Conservation (phyloP, 169 alveolate genomes). For the Fabrea salina region DNA sequence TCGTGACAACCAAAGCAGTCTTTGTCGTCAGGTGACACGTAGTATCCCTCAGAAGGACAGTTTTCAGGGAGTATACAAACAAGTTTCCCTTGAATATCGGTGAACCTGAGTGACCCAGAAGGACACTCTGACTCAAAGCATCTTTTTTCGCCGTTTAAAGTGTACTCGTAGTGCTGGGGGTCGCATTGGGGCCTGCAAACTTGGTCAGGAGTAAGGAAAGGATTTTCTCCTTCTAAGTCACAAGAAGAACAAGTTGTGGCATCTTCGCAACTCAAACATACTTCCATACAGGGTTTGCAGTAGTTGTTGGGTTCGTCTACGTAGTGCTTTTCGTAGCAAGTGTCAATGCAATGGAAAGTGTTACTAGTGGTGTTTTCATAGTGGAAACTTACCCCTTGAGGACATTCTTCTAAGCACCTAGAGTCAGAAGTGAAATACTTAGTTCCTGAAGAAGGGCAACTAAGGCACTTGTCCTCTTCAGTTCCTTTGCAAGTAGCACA, state of each 20-base stretch:
- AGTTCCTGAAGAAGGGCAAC: slow-evolving; percentile 12
- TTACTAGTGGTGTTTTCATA: not conserved
- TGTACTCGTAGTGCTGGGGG: not conserved
- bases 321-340: not conserved
- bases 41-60: not conserved
- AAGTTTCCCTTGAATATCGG: not conserved
- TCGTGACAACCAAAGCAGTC: not conserved
- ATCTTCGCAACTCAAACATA: not conserved
- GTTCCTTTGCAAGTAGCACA: not conserved
- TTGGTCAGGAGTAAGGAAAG: not conserved
- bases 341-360: not conserved
- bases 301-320: not conserved
- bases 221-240: not conserved
- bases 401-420: not conserved
- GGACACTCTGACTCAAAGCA: not conserved
- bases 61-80: not conserved
- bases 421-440: not conserved
- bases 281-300: not conserved
- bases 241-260: not conserved
- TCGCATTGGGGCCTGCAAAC: not conserved
- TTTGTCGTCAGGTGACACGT: not conserved
- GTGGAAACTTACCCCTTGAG: not conserved
- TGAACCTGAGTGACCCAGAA: not conserved
- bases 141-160: not conserved
- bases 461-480: not conserved